Evolutionary conservation across 352 stramenopile genomes (phyloP).

Genomic region (Pythium folliculosum): DNA sequence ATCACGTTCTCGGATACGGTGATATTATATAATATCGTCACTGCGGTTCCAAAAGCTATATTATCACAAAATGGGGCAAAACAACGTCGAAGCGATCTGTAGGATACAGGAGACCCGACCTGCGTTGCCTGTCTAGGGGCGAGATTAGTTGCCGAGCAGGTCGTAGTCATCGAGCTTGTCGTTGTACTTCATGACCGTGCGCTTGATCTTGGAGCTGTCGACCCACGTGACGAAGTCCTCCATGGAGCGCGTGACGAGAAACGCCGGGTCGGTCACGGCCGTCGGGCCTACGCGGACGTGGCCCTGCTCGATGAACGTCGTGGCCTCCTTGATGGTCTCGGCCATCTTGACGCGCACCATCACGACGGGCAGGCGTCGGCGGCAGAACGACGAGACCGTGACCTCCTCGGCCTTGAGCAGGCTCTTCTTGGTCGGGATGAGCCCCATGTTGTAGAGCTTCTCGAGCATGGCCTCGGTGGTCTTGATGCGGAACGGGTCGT

Average conservation of each 20-base stretch:
- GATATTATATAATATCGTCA: background rate
- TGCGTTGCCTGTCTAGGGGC: background rate
- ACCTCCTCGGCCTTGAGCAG: slow-evolving; percentile 97
- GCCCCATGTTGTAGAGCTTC: slow-evolving; percentile 98
- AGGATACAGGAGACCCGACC: background rate
- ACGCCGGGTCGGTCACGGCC: slow-evolving; percentile 96
- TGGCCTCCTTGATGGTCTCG: slow-evolving; percentile 97
- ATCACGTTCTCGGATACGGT: background rate
- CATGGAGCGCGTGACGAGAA: slow-evolving; percentile 97
- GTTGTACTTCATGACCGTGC: slow-evolving; percentile 99
- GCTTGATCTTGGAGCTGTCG: slow-evolving; percentile 97
- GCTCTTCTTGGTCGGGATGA: slow-evolving; percentile 97
- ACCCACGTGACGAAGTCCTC: slow-evolving; percentile 99
- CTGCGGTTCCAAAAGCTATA: background rate
- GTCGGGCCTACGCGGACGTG: slow-evolving; percentile 94
- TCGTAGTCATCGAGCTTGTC: slow-evolving; percentile 99
- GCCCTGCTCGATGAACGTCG: slow-evolving; percentile 97
- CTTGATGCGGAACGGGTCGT: slow-evolving; percentile 97
- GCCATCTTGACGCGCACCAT: slow-evolving; percentile 99
- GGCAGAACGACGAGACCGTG: slow-evolving; percentile 94
- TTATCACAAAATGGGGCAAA: slow-evolving; percentile 19
- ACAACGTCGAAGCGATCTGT: background rate
- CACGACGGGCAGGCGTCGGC: slow-evolving; percentile 96
- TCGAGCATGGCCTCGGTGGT: slow-evolving; percentile 96
- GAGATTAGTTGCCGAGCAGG: slow-evolving; percentile 93